Evolutionary conservation across 352 stramenopile genomes (phyloP), one percentile per base, ranked within the genome.

Genomic region (Phytophthora pluvialis): DNA sequence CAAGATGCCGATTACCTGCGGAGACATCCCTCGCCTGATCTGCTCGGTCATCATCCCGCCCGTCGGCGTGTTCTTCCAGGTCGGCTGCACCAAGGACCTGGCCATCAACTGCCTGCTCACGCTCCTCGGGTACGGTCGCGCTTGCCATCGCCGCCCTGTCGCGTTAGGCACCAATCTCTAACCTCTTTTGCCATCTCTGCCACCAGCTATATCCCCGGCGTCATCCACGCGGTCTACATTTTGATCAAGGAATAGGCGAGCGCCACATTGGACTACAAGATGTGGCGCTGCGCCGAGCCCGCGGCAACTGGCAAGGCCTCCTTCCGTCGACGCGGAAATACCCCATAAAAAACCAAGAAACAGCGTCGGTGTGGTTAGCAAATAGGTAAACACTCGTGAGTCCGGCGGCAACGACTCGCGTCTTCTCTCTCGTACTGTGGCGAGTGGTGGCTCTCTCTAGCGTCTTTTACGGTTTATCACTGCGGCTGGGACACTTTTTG

Each of bases 201-300:
- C 3, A 52, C 46, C 55, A 89, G 80, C 2, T 89, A 89, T 67
- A 72, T 89, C 50, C 80, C 80, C n/a, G 82, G 82, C n/a, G 64
- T 91, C 54, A 84, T 91, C 57, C 82, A 91, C 57, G 82, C 82
- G 18, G 79, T 91, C 42, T 91, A 87, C 61, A 91, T 91, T 50
- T 71, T 91, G 28, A 75, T 89, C 48, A 86, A 81, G 64, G 71
- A 90, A 67, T 91, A 77, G 62, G 49, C 51, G n/a, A 10, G 66
- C 60, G 61, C 54, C 55, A 56, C 60, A 70, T 57, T 54, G 33
- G 60, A 49, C 1, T 39, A 58, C 64, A 63, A 66, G 50, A 64
- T 70, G 67, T 71, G 67, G 60, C 52, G 64, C 64, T 62, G 21
- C 21, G n/a, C n/a, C 13, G 28, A 53, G 7, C 13, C 13, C 1